Conservation (phyloP, 805 yeast genomes). For the Sugiyamaella floridensis region DNA sequence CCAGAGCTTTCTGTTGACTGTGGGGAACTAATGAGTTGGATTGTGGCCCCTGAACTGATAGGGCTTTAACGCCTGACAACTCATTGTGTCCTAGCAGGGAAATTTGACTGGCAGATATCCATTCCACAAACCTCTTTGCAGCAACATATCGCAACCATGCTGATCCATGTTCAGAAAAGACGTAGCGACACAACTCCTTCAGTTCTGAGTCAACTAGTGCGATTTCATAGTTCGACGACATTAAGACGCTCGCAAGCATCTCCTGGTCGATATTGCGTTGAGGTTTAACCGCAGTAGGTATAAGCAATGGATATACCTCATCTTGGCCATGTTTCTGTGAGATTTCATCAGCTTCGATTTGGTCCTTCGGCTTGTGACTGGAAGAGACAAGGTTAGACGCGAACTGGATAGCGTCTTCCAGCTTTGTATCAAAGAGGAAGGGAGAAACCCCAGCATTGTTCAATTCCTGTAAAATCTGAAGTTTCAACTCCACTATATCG, state of each 20-base stretch:
- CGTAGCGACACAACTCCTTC: slow-evolving; percentile 12
- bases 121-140: slow-evolving; percentile 20
- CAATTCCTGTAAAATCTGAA: slow-evolving; percentile 13
- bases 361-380: background rate
- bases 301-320: slow-evolving; percentile 11
- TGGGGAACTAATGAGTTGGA: background rate
- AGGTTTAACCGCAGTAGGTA: slow-evolving; percentile 17
- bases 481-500: slow-evolving; percentile 13
- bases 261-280: slow-evolving; percentile 11
- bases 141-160: slow-evolving; percentile 23
- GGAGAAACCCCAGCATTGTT: slow-evolving; percentile 16
- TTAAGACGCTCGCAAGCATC: slow-evolving; percentile 23
- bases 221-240: slow-evolving; percentile 20
- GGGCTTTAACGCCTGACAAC: background rate
- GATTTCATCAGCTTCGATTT: background rate
- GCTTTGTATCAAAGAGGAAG: slow-evolving; percentile 16
- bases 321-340: background rate
- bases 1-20: background rate
- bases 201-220: slow-evolving; percentile 18
- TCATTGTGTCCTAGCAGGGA: background rate
- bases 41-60: background rate
- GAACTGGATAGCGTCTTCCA: slow-evolving; percentile 16
- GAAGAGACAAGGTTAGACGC: slow-evolving; percentile 4
- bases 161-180: slow-evolving; percentile 24
- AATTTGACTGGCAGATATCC: slow-evolving; percentile 13